Percentiles rank a stretch among this genome's conserved stretches.
phyloP scores from a whole-genome alignment of 768 basidiomycete species.

The Tephrocybe sp. region DNA sequence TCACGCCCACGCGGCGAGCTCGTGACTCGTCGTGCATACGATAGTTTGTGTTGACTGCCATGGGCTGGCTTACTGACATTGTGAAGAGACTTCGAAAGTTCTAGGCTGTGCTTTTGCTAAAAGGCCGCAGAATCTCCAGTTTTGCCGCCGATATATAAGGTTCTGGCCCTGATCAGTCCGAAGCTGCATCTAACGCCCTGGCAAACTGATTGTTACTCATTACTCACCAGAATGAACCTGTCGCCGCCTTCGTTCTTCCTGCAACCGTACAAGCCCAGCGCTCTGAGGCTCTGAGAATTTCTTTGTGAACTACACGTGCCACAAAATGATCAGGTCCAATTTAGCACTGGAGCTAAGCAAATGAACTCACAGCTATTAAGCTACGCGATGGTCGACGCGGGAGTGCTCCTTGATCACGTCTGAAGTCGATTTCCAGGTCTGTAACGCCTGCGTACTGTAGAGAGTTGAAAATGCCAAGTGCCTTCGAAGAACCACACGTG shows the following conservation, averaged over 20 bases:
- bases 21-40: constrained; percentile 27
- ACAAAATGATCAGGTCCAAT: neutral
- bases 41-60: constrained; percentile 2
- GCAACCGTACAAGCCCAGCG: neutral
- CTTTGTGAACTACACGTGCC: constrained; percentile 3
- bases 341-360: neutral
- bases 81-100: constrained; percentile 11
- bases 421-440: neutral
- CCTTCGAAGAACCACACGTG: constrained; percentile 1
- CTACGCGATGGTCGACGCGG: neutral
- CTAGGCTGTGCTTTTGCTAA: constrained; percentile 4
- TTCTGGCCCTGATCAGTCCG: constrained; percentile 5
- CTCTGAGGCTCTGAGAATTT: neutral
- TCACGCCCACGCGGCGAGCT: constrained; percentile 43
- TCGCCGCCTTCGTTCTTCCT: neutral
- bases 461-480: neutral
- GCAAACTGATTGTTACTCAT: constrained; percentile 2
- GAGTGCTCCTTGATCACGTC: neutral
- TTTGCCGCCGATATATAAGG: constrained; percentile 1
- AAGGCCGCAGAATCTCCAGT: constrained; percentile 11
- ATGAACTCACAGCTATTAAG: constrained; percentile 2
- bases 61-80: constrained; percentile 13
- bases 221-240: neutral
- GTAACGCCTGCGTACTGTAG: neutral
- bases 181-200: neutral